Conservation (phyloP, 352 stramenopile species). For the Pythium periplocum region DNA sequence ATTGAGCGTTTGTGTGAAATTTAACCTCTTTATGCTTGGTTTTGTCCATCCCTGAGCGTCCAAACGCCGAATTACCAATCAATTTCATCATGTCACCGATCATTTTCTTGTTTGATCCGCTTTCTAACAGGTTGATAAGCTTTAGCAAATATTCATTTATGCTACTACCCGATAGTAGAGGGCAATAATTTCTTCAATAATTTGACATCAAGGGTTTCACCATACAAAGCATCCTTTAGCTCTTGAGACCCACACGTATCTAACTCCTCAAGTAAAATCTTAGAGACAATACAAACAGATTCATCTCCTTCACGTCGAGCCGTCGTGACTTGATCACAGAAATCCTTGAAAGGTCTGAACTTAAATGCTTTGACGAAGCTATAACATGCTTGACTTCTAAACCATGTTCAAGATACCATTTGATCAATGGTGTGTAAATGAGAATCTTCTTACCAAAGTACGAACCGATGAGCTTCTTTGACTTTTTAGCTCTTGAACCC, state of each 20-base stretch:
- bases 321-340: no score
- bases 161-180: no score
- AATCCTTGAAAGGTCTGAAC: slow-evolving; percentile 16
- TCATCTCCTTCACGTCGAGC: no score
- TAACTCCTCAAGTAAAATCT: no score
- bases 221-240: no score
- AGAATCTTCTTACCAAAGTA: slow-evolving; percentile 34
- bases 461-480: slow-evolving; percentile 21
- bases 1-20: slow-evolving; percentile 5
- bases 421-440: slow-evolving; percentile 28
- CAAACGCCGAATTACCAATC: slow-evolving; percentile 14
- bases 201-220: no score
- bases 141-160: no score
- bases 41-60: slow-evolving; percentile 16
- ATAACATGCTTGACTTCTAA: slow-evolving; percentile 24
- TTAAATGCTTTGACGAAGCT: slow-evolving; percentile 21
- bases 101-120: not conserved
- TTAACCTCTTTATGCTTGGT: slow-evolving; percentile 15
- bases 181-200: no score
- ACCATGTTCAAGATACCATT: slow-evolving; percentile 33
- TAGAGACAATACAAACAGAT: slow-evolving; percentile 4
- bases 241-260: no score
- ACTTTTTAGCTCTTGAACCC: not conserved
- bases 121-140: no score
- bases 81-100: slow-evolving; percentile 18